phyloP scores from a whole-genome alignment of 139 green algal species.

The Tetraselmis striata region DNA sequence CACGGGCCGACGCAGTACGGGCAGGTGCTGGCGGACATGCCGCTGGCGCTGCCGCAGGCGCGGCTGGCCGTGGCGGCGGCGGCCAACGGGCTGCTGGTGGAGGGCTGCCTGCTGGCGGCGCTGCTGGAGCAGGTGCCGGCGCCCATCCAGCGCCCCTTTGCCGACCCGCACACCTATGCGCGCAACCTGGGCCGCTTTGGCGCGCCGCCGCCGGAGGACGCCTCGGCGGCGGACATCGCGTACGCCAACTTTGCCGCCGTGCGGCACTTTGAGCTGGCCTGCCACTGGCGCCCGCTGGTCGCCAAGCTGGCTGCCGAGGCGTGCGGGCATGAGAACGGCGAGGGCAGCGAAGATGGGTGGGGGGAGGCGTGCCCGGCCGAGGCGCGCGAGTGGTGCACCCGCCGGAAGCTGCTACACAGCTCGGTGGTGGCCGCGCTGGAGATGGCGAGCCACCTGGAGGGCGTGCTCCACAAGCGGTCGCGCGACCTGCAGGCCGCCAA shows the following conservation, averaged over 20 bases:
- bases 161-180: conserved; percentile 5
- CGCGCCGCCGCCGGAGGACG: no score
- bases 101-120: conserved; percentile 10
- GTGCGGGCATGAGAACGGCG: conserved; percentile 18
- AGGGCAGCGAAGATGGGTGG: neutral
- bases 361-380: neutral
- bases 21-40: conserved; percentile 21
- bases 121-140: conserved; percentile 15
- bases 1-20: conserved; percentile 17
- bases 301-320: conserved; percentile 26
- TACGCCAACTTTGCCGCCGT: neutral
- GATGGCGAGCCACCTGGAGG: neutral
- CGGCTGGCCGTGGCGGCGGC: neutral
- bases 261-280: neutral
- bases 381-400: conserved; percentile 17
- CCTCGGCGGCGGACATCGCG: neutral
- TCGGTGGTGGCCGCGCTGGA: conserved; percentile 10
- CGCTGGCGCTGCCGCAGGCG: conserved; percentile 21
- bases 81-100: conserved; percentile 10
- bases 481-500: conserved; percentile 16
- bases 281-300: conserved; percentile 9
- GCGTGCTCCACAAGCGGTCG: conserved; percentile 18
- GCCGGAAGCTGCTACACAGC: conserved; percentile 7
- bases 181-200: neutral
- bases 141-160: conserved; percentile 37